Percentiles rank a stretch among this genome's conserved stretches.
Conservation (phyloP, 192 early-diverging fungal genomes). For the Linnemannia schmuckeri region DNA sequence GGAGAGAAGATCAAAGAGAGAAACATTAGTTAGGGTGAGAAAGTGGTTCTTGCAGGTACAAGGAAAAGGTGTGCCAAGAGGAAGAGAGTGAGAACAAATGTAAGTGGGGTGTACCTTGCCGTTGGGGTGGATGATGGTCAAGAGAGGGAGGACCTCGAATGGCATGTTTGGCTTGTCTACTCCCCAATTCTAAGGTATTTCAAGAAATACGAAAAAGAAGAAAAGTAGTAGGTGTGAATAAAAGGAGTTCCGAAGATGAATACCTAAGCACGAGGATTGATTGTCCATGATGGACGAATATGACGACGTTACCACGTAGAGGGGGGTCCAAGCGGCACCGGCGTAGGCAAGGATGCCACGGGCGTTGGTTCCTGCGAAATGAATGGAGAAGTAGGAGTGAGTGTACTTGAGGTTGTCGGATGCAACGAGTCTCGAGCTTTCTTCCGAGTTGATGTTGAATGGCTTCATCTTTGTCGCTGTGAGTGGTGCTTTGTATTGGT, state of each 20-base stretch:
- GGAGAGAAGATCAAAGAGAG: too few relatives aligned
- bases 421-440: constrained; percentile 30
- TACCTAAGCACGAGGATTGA: too few relatives aligned
- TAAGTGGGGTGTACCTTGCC: not conserved
- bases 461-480: constrained; percentile 23
- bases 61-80: not conserved
- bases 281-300: not conserved
- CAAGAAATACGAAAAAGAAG: not conserved
- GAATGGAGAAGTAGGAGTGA: constrained; percentile 25
- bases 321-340: constrained; percentile 32
- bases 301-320: constrained; percentile 9
- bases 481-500: not conserved
- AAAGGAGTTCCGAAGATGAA: not conserved
- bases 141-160: constrained; percentile 32
- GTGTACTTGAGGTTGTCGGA: constrained; percentile 30
- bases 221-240: not conserved
- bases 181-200: constrained; percentile 13
- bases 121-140: constrained; percentile 31
- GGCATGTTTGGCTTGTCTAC: constrained; percentile 22
- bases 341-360: constrained; percentile 41
- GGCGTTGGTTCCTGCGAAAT: constrained; percentile 28
- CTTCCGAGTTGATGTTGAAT: constrained; percentile 26
- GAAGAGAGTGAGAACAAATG: not conserved
- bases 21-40: not conserved
- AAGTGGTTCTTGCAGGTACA: not conserved